Evolutionary conservation across 2,329 filamentous ascomycete species (phyloP), one percentile per base, ranked within the genome.

Genomic region (Trichoderma arundinaceum): DNA sequence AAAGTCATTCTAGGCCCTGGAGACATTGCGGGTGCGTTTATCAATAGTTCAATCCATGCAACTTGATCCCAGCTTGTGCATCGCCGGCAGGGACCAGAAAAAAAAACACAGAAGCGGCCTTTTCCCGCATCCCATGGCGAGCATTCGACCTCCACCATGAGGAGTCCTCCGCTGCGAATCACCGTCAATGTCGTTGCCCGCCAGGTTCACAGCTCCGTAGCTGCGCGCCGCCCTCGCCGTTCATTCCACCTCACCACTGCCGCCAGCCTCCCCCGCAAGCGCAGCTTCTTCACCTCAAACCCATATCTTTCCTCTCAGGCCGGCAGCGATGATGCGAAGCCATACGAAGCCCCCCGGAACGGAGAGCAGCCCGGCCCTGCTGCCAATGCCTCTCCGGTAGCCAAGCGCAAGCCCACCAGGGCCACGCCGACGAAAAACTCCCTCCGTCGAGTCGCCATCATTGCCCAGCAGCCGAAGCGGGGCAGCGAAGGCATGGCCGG

Each of bases 391-490:
- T 62, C 59, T n/a, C 54, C 72, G 1, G 35, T 72, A 22, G 67
- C 77, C 57, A 84, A 84, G 72, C 79, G 83, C 65, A 84, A 84
- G 65, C 77, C 80, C 7, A 77, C 78, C 3, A 77, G 84, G 46
- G 72, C 79, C 1, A 75, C 79, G 3, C 79, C 79, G 3, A 77
- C 86, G 51, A 91, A 92, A 70, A 90, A 89, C 68, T 95, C 92
- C 1, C 82, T 97, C 38, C 88, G 94, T 64, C 86, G 93, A 66
- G 92, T 96, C 12, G 92, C 94, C 38, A 90, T 92, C 17, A 92
- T 95, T 72, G 93, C 94, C 17, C 92, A 97, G 74, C 83, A 83
- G 68, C 77, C 80, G n/a, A 79, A 80, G 60, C 74, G 74, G 59
- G 71, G 71, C 19, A 38, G 57, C 28, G 78, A 81, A 79, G 74